Evolutionary conservation across 1,139 yeast species (phyloP), one percentile per base, ranked within the genome.

Genomic region (Candida sp.): DNA sequence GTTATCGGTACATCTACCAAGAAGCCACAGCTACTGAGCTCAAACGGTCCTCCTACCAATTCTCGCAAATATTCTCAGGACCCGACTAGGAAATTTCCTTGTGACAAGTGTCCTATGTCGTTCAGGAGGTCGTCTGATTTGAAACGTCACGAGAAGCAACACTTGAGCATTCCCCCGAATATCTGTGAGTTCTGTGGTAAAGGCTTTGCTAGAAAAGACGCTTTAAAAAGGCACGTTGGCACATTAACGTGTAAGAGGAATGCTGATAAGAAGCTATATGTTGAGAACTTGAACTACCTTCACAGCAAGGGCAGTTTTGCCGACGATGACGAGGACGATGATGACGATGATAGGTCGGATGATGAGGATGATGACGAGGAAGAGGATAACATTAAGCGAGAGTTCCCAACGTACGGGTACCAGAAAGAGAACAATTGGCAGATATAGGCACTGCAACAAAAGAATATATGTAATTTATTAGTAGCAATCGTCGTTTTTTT

Each of bases 141-240:
- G 57, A 84, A 85, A 64, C 72, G 91, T 42, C 91, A 86, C 59
- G 88, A 83, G 58, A 78, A 82, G 52, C 85, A 83, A 50, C 86
- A 82, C 63, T 66, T 82, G 46, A 69, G 77, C 6, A 76, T 81
- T 12, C 84, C 85, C 1, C 89, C 91, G 1, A 86, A 88, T 62
- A 83, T 87, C 47, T 89, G 96, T 67, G 83, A 85, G 9, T 70
- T 75, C 30, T 89, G 96, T 70, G 90, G 90, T 37, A 88, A 88
- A 63, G 93, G 94, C 0, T 88, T 89, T 74, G 94, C 94, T 3
- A 70, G 96, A 44, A 87, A 87, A 62, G 96, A 88, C 67, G 94
- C 96, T 0, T 72, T 89, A 58, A 88, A 86, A 64, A 73, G 94
- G 58, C 94, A 85, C 67, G 76, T 76, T 57, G 89, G 86, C 48